Evolutionary conservation across 306 rosid species (phyloP), one percentile per base, ranked within the genome.

Genomic region (Trifolium subterraneum): DNA sequence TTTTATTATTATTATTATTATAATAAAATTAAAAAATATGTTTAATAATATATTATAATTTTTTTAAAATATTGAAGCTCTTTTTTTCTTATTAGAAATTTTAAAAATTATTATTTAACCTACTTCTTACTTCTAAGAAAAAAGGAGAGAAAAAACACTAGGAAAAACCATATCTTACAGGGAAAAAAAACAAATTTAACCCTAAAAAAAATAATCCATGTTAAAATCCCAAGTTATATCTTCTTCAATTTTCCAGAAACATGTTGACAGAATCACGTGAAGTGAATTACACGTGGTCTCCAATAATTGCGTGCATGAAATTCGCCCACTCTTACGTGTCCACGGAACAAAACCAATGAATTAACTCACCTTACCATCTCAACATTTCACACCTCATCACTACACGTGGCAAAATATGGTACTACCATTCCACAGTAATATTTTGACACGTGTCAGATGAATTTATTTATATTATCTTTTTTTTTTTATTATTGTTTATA

Each of bases 251-350:
- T 41, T 41, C 54, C 8, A 65, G 54, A 41, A 65, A 41, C 18
- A 22, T 65, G 20, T 42, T 23, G 54, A 7, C 54, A 22, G 7
- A 13, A 3, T 13, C 20, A 78, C 76, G 68, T 51, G 63, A 59
- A 44, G n/a, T 4, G 4, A 73, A 13, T 12, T 8, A 73, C 88
- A 81, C 87, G 85, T 81, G 89, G 14, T 75, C 0, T 0, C 0
- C 4, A 10, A 10, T 44, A 9, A 42, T 79, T 59, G 9, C 51
- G 16, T 72, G 87, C 83, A 78, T 14, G 68, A 82, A 68, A 80
- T 84, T 76, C 33, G 6, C 62, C 62, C 7, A 1, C 7, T 13
- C 14, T 42, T 35, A 74, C 86, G 83, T 74, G 81, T 83, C 75
- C 18, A 0, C 0, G 2, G 0, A 11, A 7, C 1, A 13, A 52